A percentile compares a stretch with the other conserved stretches of the same genome.
These are phyloP conservation scores for Aspergillus carlsbadensis DNA, from an alignment of 495 filamentous ascomycete genomes.

Conservation along the genomic window DNA sequence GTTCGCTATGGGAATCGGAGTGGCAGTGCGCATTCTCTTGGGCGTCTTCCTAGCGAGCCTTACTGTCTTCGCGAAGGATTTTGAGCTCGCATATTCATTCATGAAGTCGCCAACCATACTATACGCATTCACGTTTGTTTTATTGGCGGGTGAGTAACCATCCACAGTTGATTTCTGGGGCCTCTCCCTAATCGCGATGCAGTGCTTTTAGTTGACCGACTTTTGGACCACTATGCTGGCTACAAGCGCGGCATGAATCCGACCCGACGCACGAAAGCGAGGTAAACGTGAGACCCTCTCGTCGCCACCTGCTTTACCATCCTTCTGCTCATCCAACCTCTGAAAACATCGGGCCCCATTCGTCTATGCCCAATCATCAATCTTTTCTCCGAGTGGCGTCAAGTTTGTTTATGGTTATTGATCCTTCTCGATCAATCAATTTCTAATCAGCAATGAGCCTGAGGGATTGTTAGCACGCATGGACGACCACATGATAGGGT, in stretches of 20 bases:
- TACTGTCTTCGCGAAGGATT: slow-evolving; percentile 31
- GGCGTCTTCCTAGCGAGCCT: slow-evolving; percentile 30
- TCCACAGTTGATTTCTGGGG: neutral
- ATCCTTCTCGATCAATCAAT: slow-evolving; percentile 8
- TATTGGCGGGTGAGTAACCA: slow-evolving; percentile 33
- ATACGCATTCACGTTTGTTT: slow-evolving; percentile 38
- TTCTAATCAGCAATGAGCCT: neutral
- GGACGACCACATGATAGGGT: neutral
- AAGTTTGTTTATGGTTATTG: slow-evolving; percentile 6
- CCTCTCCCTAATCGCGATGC: slow-evolving; percentile 17
- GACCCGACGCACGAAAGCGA: slow-evolving; percentile 30
- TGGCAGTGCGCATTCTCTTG: slow-evolving; percentile 28
- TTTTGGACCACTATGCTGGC: slow-evolving; percentile 34
- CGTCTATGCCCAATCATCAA: neutral
- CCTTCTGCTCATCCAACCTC: neutral
- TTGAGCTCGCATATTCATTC: slow-evolving; percentile 36
- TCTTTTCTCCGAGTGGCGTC: slow-evolving; percentile 1
- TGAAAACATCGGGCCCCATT: neutral
- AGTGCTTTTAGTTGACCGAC: slow-evolving; percentile 45
- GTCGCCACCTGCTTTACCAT: neutral
- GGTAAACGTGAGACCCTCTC: slow-evolving; percentile 9
- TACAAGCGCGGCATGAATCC: slow-evolving; percentile 28
- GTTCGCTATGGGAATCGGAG: slow-evolving; percentile 25
- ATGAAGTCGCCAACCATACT: slow-evolving; percentile 45
- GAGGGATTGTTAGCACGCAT: neutral